Base-by-base conservation (phyloP, 2,329 filamentous ascomycete species). In the Xylaria polymorpha region DNA sequence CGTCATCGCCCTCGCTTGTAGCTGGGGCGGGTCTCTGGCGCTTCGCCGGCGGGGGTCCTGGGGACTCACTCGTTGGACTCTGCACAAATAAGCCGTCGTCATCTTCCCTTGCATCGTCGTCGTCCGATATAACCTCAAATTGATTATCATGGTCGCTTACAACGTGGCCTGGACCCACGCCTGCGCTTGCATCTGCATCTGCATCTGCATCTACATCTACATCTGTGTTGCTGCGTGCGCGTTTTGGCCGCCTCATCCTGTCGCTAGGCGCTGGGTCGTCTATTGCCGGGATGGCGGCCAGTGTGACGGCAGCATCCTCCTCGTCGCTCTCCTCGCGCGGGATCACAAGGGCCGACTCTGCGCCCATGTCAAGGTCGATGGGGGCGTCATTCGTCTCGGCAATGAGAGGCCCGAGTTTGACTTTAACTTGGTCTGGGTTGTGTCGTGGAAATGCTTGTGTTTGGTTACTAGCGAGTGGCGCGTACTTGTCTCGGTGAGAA, bases 381-480 rank as follows among this genome's bases (percentile, higher is more conserved):
- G 89, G 85, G 14, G 81, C 81, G 35, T 86, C 85, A 66, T 85
- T 84, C 10, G 85, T 83, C 68, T 84, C 85, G 69, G 85, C 84
- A n/a, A 87, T 88, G 29, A 92, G 83, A 74, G 90, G 55, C 81
- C 85, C 18, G 90, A 88, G 76, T 91, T 92, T 50, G 89, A 91
- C 60, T 83, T 85, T 50, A 89, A 82, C 74, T 82, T 85, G 1
- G 81, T 81, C 64, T 85, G 83, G 0, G 82, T 79, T 57, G 85
- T 88, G 66, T 90, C 87, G 67, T 87, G 85, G 73, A 94, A 94
- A 20, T 88, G 86, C 81, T 97, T 98, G 75, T 93, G 90, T 80
- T 96, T 97, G 65, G 90, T 92, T 67, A 98, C 86, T 44, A 99
- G 84, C 41, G 94, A 92, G 83, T 98, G 96, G 15, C 94, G 89